Base-by-base conservation (phyloP, 225 moss, liverwort and hornwort genomes). In the Marchantia paleacea region DNA sequence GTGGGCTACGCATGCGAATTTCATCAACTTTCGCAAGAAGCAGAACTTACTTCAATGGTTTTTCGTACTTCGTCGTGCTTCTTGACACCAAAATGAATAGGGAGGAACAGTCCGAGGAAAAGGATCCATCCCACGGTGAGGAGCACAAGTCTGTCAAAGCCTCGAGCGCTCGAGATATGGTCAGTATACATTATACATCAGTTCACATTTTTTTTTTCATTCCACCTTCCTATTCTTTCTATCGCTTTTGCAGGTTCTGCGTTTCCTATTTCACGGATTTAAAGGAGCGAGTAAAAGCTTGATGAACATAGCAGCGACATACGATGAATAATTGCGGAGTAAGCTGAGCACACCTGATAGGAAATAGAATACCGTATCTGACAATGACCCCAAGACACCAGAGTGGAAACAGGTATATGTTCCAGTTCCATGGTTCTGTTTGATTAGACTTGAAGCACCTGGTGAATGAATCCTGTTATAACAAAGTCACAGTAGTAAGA, bases 361-460 rank as follows among this genome's bases (percentile, higher is more conserved):
- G 97, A 55, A 95, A 94, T 47, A 97, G 89, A 82, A 97, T 88
- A 62, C 90, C 82, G 75, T 97, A 97, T 72, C 97, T 91, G 57
- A 97, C 85, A 78, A 84, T 81, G 58, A 94, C 89, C 50, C 97
- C 97, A 49, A 86, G 78, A 55, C 90, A 82, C 97, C 97, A 97
- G 28, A 97, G 91, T 18, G 97, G 97, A 74, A 92, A 92, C 81
- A 97, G 77, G 80, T 97, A 97, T 5, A 93, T 78, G 76, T 97
- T 97, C 97, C 97, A 97, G 81, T 97, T 97, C 97, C 97, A 97
- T 54, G 94, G 97, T 82, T 97, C 94, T 18, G 93, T 94, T 25
- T 91, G 78, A 80, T 97, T 97, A 47, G 92, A 92, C 85, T 97
- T 97, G 79, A 97, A 97, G 85, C 97, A 97, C 80, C 97, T 86